Percentiles rank a stretch among this genome's conserved stretches.
Evolutionary conservation across 2,329 filamentous ascomycete genomes (phyloP).

Genomic region (Dactylellina sp.): DNA sequence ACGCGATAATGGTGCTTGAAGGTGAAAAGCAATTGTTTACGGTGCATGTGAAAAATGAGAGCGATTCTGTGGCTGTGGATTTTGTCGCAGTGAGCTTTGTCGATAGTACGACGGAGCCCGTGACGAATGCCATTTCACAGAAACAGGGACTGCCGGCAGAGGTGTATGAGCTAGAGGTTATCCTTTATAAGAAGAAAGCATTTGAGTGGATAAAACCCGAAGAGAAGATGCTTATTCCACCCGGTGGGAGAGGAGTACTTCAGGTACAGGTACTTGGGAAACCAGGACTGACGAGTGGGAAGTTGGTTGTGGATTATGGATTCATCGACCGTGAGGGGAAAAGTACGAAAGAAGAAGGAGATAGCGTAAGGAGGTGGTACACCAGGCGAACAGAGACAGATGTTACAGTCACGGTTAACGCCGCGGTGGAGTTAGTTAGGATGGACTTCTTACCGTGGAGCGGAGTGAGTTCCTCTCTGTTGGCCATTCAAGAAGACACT

Average conservation of each 20-base stretch:
- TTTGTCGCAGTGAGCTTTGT: slow-evolving; percentile 89
- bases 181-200: slow-evolving; percentile 79
- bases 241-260: slow-evolving; percentile 77
- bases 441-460: slow-evolving; percentile 83
- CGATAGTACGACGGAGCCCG: slow-evolving; percentile 82
- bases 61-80: slow-evolving; percentile 77
- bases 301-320: slow-evolving; percentile 83
- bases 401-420: slow-evolving; percentile 89
- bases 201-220: slow-evolving; percentile 69
- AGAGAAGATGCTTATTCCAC: slow-evolving; percentile 71
- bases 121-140: slow-evolving; percentile 79
- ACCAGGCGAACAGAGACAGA: slow-evolving; percentile 85
- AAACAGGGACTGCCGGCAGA: slow-evolving; percentile 82
- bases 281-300: slow-evolving; percentile 81
- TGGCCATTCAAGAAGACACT: slow-evolving; percentile 26
- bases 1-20: slow-evolving; percentile 90
- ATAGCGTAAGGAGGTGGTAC: slow-evolving; percentile 79
- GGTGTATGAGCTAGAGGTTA: slow-evolving; percentile 85
- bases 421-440: slow-evolving; percentile 83
- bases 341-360: slow-evolving; percentile 67
- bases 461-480: slow-evolving; percentile 67
- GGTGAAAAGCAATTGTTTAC: slow-evolving; percentile 83
- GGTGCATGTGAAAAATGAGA: slow-evolving; percentile 83
- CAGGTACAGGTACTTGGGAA: slow-evolving; percentile 88
- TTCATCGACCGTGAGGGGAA: slow-evolving; percentile 72